Evolutionary conservation across 2,329 filamentous ascomycete genomes (phyloP), one percentile per base, ranked within the genome.

Genomic region (Biscogniauxia sp.): DNA sequence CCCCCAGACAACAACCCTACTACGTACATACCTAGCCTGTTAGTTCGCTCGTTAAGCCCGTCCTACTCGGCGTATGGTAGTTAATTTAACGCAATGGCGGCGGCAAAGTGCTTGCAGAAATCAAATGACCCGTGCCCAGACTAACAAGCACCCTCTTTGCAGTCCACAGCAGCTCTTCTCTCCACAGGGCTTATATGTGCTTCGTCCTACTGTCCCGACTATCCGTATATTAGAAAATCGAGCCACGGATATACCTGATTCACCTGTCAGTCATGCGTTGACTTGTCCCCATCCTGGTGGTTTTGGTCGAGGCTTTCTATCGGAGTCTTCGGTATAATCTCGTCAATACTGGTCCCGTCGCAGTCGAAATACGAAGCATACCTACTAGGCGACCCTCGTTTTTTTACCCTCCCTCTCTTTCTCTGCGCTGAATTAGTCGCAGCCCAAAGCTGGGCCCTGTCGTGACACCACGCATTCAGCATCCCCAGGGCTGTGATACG

Each of bases 401-500:
- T 56, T 56, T 61, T 62, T 59, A 41, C 59, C 37, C 25, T 59
- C 62, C 53, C 51, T 41, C 32, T 28, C 51, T 55, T 59, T 58
- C 57, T 55, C 61, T 60, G 51, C 28, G 41, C 54, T 58, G 52
- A 57, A 56, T 61, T 56, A 56, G 57, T 56, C 58, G 53, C 53
- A 37, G 28, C 45, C 45, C 45, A 50, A 50, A 20, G 45, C 45
- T 50, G 57, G 25, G 56, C 41, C 37, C 51, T 53, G 59, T 51
- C 55, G 61, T 66, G 61, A 63, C 60, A 45, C 64, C 58, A 59
- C 55, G 60, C 66, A 66, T 56, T 57, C 56, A 54, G 54, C 54
- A 69, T 68, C 66, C 64, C 63, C 67, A 58, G 28, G 66, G 62
- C 62, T 67, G 68, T 68, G 64, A 60, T 63, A 69, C 66, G 62